These are phyloP conservation scores for Cyberlindnera saturnus DNA, from an alignment of 805 yeast genomes.

Conservation along the genomic window DNA sequence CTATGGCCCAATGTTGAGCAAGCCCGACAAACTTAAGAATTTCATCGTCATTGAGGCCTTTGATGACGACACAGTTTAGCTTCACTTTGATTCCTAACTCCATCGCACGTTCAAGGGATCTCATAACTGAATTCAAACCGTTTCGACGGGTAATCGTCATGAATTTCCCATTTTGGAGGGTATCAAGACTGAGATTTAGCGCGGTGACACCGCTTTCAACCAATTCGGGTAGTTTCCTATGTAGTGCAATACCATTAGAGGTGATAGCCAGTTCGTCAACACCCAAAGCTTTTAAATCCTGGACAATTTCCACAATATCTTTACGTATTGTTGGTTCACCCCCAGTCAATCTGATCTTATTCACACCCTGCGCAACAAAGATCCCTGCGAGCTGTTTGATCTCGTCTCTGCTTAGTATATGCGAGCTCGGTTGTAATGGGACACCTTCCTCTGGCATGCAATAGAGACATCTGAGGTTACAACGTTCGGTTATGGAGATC, in stretches of 20 bases:
- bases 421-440: conserved; percentile 36
- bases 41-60: conserved; percentile 46
- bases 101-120: conserved; percentile 37
- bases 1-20: conserved; percentile 33
- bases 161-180: conserved; percentile 46
- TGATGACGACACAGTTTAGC: conserved; percentile 45
- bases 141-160: conserved; percentile 42
- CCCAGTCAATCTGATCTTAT: conserved; percentile 46
- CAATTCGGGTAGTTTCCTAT: conserved; percentile 40
- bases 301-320: conserved; percentile 40
- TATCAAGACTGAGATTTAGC: conserved; percentile 43
- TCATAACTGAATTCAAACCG: conserved; percentile 40
- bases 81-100: conserved; percentile 40
- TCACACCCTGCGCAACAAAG: conserved; percentile 44
- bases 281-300: conserved; percentile 32
- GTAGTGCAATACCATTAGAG: conserved; percentile 45
- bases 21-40: conserved; percentile 39
- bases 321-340: conserved; percentile 52
- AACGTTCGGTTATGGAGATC: conserved; percentile 45
- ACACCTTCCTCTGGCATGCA: conserved; percentile 57
- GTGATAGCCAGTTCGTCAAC: conserved; percentile 45
- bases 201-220: conserved; percentile 38
- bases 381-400: conserved; percentile 36
- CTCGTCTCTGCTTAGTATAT: conserved; percentile 38
- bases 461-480: conserved; percentile 41